These are phyloP conservation scores for Phaeomoniella chlamydospora DNA, from an alignment of 2,329 filamentous ascomycete genomes.

Conservation along the genomic window DNA sequence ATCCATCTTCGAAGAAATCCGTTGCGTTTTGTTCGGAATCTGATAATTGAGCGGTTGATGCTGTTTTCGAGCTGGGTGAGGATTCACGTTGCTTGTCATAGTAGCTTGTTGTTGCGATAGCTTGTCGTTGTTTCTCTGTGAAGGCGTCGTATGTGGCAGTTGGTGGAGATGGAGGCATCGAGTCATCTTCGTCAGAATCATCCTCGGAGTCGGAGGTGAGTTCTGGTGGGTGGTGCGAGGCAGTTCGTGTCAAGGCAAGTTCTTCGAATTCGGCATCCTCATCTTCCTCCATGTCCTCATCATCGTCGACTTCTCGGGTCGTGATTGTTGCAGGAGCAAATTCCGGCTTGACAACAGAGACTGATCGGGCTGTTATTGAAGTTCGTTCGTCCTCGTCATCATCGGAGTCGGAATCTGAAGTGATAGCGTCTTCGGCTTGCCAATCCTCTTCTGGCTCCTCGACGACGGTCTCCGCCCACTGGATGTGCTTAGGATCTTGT, in stretches of 20 bases:
- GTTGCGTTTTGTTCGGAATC: conserved; percentile 20
- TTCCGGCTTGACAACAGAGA: conserved; percentile 14
- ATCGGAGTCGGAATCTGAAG: conserved; percentile 36
- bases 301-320: conserved; percentile 24
- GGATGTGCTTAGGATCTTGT: conserved; percentile 50
- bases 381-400: conserved; percentile 38
- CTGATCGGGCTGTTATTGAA: conserved; percentile 21
- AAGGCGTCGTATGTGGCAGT: conserved; percentile 44
- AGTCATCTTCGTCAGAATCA: conserved; percentile 54
- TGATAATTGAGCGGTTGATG: conserved; percentile 8
- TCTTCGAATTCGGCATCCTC: conserved; percentile 33
- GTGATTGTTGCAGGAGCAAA: conserved; percentile 17
- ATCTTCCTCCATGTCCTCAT: conserved; percentile 46
- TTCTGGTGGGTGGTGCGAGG: conserved; percentile 55
- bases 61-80: conserved; percentile 4
- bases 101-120: conserved; percentile 24
- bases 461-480: conserved; percentile 70
- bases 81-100: conserved; percentile 17
- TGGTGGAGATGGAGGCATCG: conserved; percentile 57
- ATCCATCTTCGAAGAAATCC: conserved; percentile 32
- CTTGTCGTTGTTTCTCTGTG: conserved; percentile 37
- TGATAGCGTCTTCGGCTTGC: conserved; percentile 47
- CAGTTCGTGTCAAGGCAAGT: conserved; percentile 53
- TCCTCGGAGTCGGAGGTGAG: conserved; percentile 53
- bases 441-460: conserved; percentile 62